A percentile compares a stretch with the other conserved stretches of the same genome.
Conservation (phyloP, 352 stramenopile species). For the Pythium brachiatum region DNA sequence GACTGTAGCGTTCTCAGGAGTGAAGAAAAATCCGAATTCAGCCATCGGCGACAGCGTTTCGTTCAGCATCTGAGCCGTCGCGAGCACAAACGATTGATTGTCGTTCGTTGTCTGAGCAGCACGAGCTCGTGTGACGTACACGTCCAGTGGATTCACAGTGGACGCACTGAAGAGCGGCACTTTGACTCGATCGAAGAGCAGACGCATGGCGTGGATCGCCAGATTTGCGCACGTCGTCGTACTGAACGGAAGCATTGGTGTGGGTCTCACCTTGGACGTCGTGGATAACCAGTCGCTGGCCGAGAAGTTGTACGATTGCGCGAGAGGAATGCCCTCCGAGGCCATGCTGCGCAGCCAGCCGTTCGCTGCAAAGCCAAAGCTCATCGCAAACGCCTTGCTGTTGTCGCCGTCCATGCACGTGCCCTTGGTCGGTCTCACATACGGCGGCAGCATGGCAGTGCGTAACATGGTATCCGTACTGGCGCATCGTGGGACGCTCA, state of each 20-base stretch:
- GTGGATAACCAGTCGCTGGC: slow-evolving; percentile 13
- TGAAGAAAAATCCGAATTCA: slow-evolving; percentile 20
- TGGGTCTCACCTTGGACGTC: not conserved
- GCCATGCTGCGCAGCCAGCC: slow-evolving; percentile 3
- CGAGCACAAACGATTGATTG: not conserved
- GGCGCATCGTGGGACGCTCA: not conserved
- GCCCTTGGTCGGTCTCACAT: slow-evolving; percentile 1
- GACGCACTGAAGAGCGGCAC: slow-evolving; percentile 12
- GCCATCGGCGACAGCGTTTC: slow-evolving; percentile 6
- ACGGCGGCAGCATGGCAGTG: slow-evolving; percentile 9
- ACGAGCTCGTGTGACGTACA: not conserved
- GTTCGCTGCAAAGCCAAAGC: slow-evolving; percentile 16
- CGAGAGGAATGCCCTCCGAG: not conserved
- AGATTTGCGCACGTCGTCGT: slow-evolving; percentile 18
- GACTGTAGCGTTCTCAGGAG: not conserved
- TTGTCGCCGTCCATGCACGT: not conserved
- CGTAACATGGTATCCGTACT: slow-evolving; percentile 20
- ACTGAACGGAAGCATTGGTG: slow-evolving; percentile 8
- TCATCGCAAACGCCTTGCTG: slow-evolving; percentile 6
- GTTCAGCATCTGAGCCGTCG: slow-evolving; percentile 12
- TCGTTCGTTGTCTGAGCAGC: not conserved
- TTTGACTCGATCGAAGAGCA: slow-evolving; percentile 5
- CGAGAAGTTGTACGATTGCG: slow-evolving; percentile 13
- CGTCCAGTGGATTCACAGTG: slow-evolving; percentile 7
- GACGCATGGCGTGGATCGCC: slow-evolving; percentile 17